Evolutionary conservation across 179 eudicot genomes (phyloP).

Genomic region (Carnegiea gigantea): DNA sequence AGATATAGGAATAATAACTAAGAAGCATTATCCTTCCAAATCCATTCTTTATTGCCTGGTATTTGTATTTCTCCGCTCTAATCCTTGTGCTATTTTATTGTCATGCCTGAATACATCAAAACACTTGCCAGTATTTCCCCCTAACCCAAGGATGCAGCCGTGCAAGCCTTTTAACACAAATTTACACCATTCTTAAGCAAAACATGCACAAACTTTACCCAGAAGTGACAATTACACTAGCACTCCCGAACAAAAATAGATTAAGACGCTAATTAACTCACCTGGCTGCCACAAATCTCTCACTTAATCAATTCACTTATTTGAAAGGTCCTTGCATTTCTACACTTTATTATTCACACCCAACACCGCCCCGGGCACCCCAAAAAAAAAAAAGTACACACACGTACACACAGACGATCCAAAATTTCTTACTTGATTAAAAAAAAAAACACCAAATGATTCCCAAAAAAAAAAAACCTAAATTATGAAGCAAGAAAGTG

Average conservation of each 20-base stretch:
- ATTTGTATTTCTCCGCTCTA: neutral
- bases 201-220: neutral
- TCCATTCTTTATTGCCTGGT: neutral
- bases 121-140: neutral
- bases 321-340: neutral
- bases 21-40: slow-evolving; percentile 2
- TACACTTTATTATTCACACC: neutral
- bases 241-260: neutral
- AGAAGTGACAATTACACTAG: neutral
- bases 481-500: neutral
- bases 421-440: too few species aligned
- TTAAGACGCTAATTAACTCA: neutral
- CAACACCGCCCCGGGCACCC: neutral
- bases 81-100: neutral
- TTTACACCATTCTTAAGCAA: neutral
- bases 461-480: too few species aligned
- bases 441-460: too few species aligned
- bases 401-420: too few species aligned
- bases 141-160: neutral
- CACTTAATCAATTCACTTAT: neutral
- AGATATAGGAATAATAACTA: neutral
- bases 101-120: neutral
- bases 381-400: neutral
- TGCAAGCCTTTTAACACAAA: neutral
- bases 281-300: neutral